Conservation (phyloP, 1,139 yeast species). For the Saccharomyces pastorianus region DNA sequence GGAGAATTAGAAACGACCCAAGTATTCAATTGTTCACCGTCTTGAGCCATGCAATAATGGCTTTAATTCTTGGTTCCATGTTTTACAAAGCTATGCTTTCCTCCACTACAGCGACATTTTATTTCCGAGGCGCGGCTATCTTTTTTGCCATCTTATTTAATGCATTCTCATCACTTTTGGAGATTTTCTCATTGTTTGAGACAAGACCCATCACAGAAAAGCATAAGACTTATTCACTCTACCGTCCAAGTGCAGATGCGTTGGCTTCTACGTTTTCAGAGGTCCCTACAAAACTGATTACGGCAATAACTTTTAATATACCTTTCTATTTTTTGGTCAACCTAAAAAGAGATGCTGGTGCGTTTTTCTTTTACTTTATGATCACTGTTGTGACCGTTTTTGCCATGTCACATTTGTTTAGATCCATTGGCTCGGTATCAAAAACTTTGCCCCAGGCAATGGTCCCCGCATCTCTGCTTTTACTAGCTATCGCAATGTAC, state of each 20-base stretch:
- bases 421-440: slow-evolving; percentile 51
- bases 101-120: slow-evolving; percentile 42
- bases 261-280: slow-evolving; percentile 52
- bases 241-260: slow-evolving; percentile 63
- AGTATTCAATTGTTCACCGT: slow-evolving; percentile 49
- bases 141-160: slow-evolving; percentile 64
- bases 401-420: slow-evolving; percentile 53
- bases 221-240: slow-evolving; percentile 56
- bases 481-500: slow-evolving; percentile 46
- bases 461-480: slow-evolving; percentile 51
- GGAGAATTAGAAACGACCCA: slow-evolving; percentile 53
- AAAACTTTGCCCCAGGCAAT: slow-evolving; percentile 48
- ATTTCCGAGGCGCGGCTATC: slow-evolving; percentile 51
- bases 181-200: slow-evolving; percentile 52
- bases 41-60: slow-evolving; percentile 50
- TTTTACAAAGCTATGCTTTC: slow-evolving; percentile 44
- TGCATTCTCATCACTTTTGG: slow-evolving; percentile 57
- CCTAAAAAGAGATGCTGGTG: slow-evolving; percentile 48
- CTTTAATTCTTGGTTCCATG: slow-evolving; percentile 54
- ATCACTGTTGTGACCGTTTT: slow-evolving; percentile 41
- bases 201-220: slow-evolving; percentile 65
- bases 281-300: slow-evolving; percentile 46
- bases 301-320: slow-evolving; percentile 46
- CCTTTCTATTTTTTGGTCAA: slow-evolving; percentile 52
- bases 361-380: slow-evolving; percentile 50